These are phyloP conservation scores for Rhododendron vialii DNA, from an alignment of 148 eudicot species.

Conservation along the genomic window DNA sequence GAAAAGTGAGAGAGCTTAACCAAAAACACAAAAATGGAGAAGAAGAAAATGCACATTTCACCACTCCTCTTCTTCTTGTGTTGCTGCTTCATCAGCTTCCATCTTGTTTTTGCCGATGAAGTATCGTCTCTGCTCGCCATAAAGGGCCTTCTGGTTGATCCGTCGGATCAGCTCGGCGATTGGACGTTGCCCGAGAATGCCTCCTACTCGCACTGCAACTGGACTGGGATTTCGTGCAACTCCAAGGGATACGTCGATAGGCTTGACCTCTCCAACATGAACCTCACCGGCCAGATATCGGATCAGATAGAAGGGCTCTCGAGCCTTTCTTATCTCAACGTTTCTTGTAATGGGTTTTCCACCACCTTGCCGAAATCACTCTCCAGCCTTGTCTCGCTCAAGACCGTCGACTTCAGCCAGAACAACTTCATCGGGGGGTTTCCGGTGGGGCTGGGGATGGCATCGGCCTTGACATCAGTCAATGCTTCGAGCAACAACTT, in stretches of 20 bases:
- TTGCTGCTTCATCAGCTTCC: constrained; percentile 30
- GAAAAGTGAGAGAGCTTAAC: not conserved
- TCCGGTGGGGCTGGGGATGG: constrained; percentile 55
- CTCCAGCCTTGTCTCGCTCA: constrained; percentile 49
- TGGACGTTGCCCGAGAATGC: constrained; percentile 36
- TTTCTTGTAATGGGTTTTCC: constrained; percentile 67
- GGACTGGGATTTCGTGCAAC: constrained; percentile 84
- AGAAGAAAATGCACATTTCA: constrained; percentile 22
- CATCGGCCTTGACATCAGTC: constrained; percentile 26
- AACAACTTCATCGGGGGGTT: constrained; percentile 52
- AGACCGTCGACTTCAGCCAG: constrained; percentile 64
- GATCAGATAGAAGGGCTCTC: constrained; percentile 40
- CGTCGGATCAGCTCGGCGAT: constrained; percentile 37
- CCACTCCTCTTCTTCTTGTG: constrained; percentile 19
- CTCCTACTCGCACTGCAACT: constrained; percentile 44
- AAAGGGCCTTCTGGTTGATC: constrained; percentile 52
- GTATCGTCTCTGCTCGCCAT: constrained; percentile 47
- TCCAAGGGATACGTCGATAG: constrained; percentile 43
- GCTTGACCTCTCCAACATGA: constrained; percentile 76
- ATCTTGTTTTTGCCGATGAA: constrained; percentile 32
- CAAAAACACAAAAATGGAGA: not conserved
- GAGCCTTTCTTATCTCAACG: constrained; percentile 41
- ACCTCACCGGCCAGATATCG: constrained; percentile 60
- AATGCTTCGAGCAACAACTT: constrained; percentile 82
- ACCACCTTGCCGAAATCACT: constrained; percentile 51